Base-by-base conservation (phyloP, 2,329 filamentous ascomycete genomes). In the Stemphylium vesicarium region DNA sequence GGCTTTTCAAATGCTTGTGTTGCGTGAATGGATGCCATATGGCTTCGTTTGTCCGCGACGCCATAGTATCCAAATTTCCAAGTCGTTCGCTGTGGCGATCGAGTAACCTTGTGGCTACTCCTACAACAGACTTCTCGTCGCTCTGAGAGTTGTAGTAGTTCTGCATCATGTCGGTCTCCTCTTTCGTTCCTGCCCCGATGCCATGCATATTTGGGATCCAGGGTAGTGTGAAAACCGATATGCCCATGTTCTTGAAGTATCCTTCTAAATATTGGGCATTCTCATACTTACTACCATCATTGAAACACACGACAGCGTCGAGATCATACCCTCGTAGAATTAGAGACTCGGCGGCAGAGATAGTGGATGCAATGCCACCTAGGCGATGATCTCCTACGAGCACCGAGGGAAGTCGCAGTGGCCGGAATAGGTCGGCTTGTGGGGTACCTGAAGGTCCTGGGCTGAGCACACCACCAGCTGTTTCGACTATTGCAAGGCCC, bases 1-100 rank as follows among this genome's bases (percentile, higher is more conserved):
- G 84, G 74, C 0, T 80, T 78, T 61, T 91, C 79, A 44, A 83
- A 80, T 44, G 84, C 36, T 85, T 85, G 58, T 96, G 91, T 64
- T 96, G 91, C 0, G 91, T 93, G 65, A 96, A 96, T 0, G 92
- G 91, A 64, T 94, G 94, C 91, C 91, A 96, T 33, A 96, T 92
- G 2, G 52, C 54, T 20, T 66, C 42, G 1, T 62, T 57, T 0
- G 91, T 91, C 36, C 82, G 79, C 1, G 76, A 68, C 0, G 85
- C 77, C 84, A 94, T 87, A 1, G 77, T 80, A 31, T 87, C 82
- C 0, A 95, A 75, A 0, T 82, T 77, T 1, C 79, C 69, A 11
- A 92, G 79, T 3, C 89, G 84, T 3, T 77, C 60, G 1, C 76
- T 63, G 50, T 92, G 88, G 12, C 79, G 81, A 2, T 70, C 60